A percentile compares a stretch with the other conserved stretches of the same genome.
Evolutionary conservation across 2,329 filamentous ascomycete species (phyloP).

Genomic region (Sporothrix brasiliensis): DNA sequence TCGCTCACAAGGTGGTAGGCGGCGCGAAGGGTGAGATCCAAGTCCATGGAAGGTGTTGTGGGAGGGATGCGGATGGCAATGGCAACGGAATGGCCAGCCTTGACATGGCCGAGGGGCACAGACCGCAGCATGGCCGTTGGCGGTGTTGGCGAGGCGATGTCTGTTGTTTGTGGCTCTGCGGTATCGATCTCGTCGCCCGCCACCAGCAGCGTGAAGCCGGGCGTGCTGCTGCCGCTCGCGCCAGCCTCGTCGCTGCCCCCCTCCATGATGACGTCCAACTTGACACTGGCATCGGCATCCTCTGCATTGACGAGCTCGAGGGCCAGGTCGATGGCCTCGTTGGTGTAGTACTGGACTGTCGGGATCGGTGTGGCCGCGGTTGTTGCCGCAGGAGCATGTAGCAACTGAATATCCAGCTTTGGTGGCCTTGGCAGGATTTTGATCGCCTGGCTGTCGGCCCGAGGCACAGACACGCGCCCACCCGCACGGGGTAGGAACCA

Average conservation of each 20-base stretch:
- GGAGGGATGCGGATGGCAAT: conserved; percentile 56
- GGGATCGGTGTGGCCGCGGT: neutral
- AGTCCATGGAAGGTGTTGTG: conserved; percentile 55
- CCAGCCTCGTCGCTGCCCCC: conserved; percentile 47
- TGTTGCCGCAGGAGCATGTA: neutral
- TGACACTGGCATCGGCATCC: conserved; percentile 73
- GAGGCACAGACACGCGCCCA: conserved; percentile 52
- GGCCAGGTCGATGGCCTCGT: conserved; percentile 71
- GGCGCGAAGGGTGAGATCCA: conserved; percentile 72
- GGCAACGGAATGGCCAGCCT: conserved; percentile 48
- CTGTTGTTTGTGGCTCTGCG: conserved; percentile 26
- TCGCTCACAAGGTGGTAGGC: conserved; percentile 81
- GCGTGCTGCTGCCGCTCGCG: conserved; percentile 40
- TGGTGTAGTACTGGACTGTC: conserved; percentile 72
- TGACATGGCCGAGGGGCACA: conserved; percentile 53
- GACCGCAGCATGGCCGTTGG: conserved; percentile 45
- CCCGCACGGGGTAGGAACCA: conserved; percentile 54
- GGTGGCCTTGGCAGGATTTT: conserved; percentile 85
- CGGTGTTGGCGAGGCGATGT: neutral
- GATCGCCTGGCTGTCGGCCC: conserved; percentile 59
- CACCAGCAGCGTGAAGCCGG: conserved; percentile 48
- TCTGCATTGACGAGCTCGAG: conserved; percentile 80
- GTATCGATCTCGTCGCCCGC: conserved; percentile 37
- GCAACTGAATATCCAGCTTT: conserved; percentile 76
- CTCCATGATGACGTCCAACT: conserved; percentile 68